A percentile compares a stretch with the other conserved stretches of the same genome.
These are phyloP conservation scores for Ustilago cynodontis DNA, from an alignment of 1,284 basidiomycete species.

Conservation along the genomic window DNA sequence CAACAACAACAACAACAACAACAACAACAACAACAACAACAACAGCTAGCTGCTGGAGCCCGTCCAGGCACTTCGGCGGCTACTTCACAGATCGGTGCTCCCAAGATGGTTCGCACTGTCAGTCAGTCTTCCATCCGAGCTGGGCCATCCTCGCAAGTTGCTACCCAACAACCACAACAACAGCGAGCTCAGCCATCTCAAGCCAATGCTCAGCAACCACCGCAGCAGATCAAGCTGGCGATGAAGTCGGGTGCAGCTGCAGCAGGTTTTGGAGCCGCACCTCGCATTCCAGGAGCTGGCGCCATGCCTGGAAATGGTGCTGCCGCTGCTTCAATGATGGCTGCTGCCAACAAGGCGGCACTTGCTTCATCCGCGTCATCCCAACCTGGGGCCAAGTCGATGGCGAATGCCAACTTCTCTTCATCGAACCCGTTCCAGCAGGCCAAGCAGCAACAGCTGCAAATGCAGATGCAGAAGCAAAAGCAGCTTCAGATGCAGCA, in stretches of 20 bases:
- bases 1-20: conserved; percentile 24
- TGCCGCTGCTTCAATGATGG: conserved; percentile 37
- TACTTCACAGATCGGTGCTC: conserved; percentile 36
- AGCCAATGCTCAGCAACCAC: conserved; percentile 24
- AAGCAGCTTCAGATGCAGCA: conserved; percentile 25
- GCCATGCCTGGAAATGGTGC: conserved; percentile 31
- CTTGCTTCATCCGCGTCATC: conserved; percentile 1
- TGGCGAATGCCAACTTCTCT: conserved; percentile 50
- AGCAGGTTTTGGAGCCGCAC: conserved; percentile 38
- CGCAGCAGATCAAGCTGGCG: conserved; percentile 48
- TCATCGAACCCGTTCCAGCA: conserved; percentile 52
- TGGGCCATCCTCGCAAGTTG: conserved; percentile 19
- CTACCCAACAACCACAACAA: conserved; percentile 13
- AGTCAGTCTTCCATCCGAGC: conserved; percentile 48
- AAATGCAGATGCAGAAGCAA: conserved; percentile 34
- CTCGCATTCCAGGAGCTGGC: conserved; percentile 36
- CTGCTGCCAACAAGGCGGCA: conserved; percentile 12
- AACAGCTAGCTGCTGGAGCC: conserved; percentile 14
- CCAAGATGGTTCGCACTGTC: conserved; percentile 44
- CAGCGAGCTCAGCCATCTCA: conserved; percentile 22
- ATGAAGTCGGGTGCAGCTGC: conserved; percentile 41
- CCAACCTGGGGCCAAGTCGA: conserved; percentile 26
- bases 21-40: conserved; percentile 22
- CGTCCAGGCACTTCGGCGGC: conserved; percentile 36
- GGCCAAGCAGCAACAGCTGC: conserved; percentile 53